phyloP scores from a whole-genome alignment of 495 filamentous ascomycete genomes.

The Thermochaetoides thermophila region DNA sequence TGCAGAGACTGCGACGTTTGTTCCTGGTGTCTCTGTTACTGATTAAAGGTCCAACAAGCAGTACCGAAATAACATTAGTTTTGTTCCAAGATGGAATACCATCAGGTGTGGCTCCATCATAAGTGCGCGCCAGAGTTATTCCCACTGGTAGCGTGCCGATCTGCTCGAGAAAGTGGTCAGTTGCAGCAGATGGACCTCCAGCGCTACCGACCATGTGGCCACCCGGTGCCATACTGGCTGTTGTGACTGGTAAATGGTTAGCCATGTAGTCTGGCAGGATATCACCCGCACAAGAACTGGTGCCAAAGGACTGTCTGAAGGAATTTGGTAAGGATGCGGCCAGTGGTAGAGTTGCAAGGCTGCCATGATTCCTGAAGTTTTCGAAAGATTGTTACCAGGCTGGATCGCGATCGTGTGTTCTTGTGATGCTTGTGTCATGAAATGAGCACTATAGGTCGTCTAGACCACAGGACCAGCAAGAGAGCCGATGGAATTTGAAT shows the following conservation, averaged over 20 bases:
- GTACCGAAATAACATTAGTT: too few relatives aligned
- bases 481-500: conserved; percentile 2
- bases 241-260: background rate
- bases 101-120: too few relatives aligned
- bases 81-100: too few relatives aligned
- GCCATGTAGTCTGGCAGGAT: conserved; percentile 6
- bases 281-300: background rate
- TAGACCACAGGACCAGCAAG: conserved; percentile 3
- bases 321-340: conserved; percentile 15
- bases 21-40: too few relatives aligned
- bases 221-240: background rate
- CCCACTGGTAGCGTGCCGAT: conserved; percentile 1
- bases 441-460: conserved; percentile 9
- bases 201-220: background rate
- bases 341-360: conserved; percentile 20
- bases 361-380: conserved; percentile 9
- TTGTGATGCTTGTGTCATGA: conserved; percentile 2
- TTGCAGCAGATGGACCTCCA: conserved; percentile 9
- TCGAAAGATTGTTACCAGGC: conserved; percentile 6
- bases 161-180: conserved; percentile 13
- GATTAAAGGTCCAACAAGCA: too few relatives aligned
- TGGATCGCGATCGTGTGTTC: background rate
- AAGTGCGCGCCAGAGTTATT: too few relatives aligned
- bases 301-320: conserved; percentile 13
- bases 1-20: too few relatives aligned